Evolutionary conservation across 495 filamentous ascomycete species (phyloP).

Genomic region (Tirmania nivea): DNA sequence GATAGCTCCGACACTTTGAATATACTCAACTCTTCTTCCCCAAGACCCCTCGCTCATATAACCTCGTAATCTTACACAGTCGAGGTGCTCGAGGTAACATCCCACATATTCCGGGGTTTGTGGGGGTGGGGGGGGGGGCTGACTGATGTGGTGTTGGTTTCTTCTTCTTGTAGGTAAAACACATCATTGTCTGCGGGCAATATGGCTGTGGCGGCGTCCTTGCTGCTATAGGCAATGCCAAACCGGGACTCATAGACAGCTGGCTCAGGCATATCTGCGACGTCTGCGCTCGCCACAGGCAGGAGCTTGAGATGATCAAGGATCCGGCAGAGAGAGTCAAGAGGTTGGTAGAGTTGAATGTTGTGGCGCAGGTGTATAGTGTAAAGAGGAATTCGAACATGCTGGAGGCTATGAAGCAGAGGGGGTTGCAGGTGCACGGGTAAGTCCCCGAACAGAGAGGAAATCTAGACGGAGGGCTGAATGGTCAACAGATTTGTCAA

Average conservation of each 20-base stretch:
- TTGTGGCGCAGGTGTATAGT: conserved; percentile 35
- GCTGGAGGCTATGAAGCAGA: conserved; percentile 41
- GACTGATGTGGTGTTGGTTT: too few relatives aligned
- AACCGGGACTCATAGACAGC: conserved; percentile 35
- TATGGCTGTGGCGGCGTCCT: conserved; percentile 43
- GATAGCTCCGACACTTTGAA: too few relatives aligned
- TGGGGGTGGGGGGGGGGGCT: too few relatives aligned
- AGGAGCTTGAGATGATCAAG: conserved; percentile 30
- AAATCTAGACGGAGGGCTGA: too few relatives aligned
- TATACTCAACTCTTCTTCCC: too few relatives aligned
- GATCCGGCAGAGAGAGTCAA: conserved; percentile 28
- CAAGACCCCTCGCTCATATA: too few relatives aligned
- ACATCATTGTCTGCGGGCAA: conserved; percentile 43
- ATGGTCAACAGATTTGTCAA: neutral
- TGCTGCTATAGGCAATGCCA: conserved; percentile 36
- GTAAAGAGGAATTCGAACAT: conserved; percentile 37
- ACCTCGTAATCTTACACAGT: too few relatives aligned
- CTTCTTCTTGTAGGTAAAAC: conserved; percentile 25
- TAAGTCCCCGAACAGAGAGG: conserved; percentile 3
- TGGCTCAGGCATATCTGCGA: conserved; percentile 42
- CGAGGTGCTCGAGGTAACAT: conserved; percentile 31
- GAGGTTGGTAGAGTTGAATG: conserved; percentile 38
- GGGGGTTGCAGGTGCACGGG: conserved; percentile 54
- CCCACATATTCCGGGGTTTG: neutral
- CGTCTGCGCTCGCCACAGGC: conserved; percentile 34